phyloP scores from a whole-genome alignment of 2,329 filamentous ascomycete species.

The Daldinia sp. region DNA sequence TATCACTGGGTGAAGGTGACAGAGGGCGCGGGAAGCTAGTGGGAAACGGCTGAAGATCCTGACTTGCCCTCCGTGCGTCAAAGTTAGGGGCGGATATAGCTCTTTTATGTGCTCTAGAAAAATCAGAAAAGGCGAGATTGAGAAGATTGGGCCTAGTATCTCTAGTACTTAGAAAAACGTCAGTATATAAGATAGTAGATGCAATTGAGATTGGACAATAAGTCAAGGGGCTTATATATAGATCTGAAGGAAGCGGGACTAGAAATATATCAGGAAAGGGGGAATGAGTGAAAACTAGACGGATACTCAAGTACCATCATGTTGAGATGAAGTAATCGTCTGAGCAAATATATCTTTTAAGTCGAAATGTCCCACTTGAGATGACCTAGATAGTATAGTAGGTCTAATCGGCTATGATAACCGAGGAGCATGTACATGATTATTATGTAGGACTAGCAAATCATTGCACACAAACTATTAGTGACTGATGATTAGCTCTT shows the following conservation, averaged over 20 bases:
- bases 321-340: constrained; percentile 12
- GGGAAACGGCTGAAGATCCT: no score
- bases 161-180: constrained; percentile 31
- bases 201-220: neutral
- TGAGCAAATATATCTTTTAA: neutral
- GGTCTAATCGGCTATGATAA: neutral
- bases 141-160: constrained; percentile 13
- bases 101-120: constrained; percentile 55
- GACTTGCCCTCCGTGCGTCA: constrained; percentile 43
- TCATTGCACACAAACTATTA: constrained; percentile 1
- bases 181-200: constrained; percentile 11
- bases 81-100: constrained; percentile 60
- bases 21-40: constrained; percentile 38
- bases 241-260: constrained; percentile 1
- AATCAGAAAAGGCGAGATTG: constrained; percentile 34
- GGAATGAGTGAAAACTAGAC: neutral
- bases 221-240: constrained; percentile 4
- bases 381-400: constrained; percentile 6
- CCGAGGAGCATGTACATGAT: neutral
- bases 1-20: constrained; percentile 42
- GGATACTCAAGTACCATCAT: constrained; percentile 15
- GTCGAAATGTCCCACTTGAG: neutral
- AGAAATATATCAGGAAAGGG: neutral
- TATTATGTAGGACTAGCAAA: neutral
- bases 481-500: neutral